These are phyloP conservation scores for Dispira parvispora DNA, from an alignment of 192 early-diverging fungal genomes.

Conservation along the genomic window DNA sequence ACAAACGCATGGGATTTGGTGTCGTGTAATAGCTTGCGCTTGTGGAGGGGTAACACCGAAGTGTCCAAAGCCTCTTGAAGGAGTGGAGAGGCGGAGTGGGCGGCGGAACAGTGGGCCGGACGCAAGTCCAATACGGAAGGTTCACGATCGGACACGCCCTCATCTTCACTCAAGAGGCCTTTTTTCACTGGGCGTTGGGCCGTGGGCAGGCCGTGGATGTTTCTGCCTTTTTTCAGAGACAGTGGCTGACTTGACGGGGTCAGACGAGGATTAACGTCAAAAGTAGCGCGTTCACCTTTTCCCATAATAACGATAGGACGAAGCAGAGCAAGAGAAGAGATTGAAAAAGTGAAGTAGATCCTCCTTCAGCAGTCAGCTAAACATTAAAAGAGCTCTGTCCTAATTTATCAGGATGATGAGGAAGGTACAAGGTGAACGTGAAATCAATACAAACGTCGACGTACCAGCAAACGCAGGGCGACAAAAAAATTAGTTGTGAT, in stretches of 20 bases:
- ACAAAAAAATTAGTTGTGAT: no score
- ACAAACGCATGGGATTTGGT: background rate
- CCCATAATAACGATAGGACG: background rate
- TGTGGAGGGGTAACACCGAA: background rate
- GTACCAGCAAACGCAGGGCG: no score
- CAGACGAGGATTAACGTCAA: conserved; percentile 8
- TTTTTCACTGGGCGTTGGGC: background rate
- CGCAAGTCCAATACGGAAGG: conserved; percentile 6
- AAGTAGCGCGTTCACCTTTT: conserved; percentile 9
- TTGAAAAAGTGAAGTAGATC: no score
- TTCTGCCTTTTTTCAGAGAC: background rate
- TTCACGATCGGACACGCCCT: background rate
- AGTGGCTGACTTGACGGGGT: background rate
- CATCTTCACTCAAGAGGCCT: background rate
- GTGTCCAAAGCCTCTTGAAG: conserved; percentile 7
- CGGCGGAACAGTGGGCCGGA: conserved; percentile 8
- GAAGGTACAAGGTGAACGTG: no score
- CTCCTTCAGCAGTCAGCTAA: no score
- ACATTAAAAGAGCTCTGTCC: no score
- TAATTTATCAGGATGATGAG: no score
- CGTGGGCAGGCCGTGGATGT: background rate
- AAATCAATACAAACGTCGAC: no score
- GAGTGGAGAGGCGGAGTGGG: conserved; percentile 10
- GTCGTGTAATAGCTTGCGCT: background rate
- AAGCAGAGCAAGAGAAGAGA: no score